These are phyloP conservation scores for Leavenworthia alabamica DNA, from an alignment of 345 rosid genomes.

Conservation along the genomic window DNA sequence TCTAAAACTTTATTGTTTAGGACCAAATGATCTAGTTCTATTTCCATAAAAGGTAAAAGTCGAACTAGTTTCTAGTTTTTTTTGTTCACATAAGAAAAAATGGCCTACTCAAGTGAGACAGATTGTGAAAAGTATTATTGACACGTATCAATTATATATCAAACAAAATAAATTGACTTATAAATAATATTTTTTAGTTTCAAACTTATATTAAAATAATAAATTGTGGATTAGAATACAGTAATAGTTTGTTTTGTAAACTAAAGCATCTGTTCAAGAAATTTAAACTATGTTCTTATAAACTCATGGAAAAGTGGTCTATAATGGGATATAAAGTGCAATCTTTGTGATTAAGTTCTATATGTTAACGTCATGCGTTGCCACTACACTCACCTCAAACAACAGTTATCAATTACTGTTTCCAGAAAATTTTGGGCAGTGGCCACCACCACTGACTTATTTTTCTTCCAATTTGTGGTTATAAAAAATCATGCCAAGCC, in stretches of 20 bases:
- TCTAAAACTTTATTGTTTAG: neutral
- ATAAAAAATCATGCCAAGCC: neutral
- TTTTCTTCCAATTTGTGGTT: neutral
- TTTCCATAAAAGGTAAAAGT: too few species aligned
- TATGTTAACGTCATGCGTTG: slow-evolving; percentile 18
- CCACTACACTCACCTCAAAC: slow-evolving; percentile 21
- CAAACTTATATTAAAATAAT: too few species aligned
- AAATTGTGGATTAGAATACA: too few species aligned
- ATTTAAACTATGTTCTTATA: neutral
- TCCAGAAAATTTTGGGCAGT: slow-evolving; percentile 6
- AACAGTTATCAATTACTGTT: slow-evolving; percentile 9
- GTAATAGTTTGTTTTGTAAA: too few species aligned
- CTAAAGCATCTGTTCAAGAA: too few species aligned
- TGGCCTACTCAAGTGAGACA: neutral
- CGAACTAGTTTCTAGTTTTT: neutral
- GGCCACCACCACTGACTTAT: neutral
- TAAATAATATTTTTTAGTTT: too few species aligned
- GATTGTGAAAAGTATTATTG: neutral
- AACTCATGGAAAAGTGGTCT: slow-evolving; percentile 6
- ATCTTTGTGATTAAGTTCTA: neutral
- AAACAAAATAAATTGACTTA: too few species aligned
- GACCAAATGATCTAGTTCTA: neutral
- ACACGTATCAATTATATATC: too few species aligned
- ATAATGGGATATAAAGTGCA: slow-evolving; percentile 13
- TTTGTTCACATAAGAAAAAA: neutral